Evolutionary conservation across 306 rosid genomes (phyloP), one percentile per base, ranked within the genome.

Genomic region (Cicer bijugum): DNA sequence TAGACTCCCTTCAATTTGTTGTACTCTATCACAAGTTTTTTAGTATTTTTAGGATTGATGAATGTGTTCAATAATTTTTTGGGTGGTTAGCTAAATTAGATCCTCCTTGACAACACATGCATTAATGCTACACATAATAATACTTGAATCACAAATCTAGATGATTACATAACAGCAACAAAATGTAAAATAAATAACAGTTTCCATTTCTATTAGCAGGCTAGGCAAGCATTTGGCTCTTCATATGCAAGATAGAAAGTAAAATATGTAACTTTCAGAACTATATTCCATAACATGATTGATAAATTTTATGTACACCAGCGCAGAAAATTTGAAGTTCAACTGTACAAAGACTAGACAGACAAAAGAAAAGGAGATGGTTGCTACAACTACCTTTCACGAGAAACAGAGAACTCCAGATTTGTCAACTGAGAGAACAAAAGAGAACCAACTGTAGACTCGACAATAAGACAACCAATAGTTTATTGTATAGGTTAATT

Each of bases 321-420:
- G 73, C 88, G 74, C 57, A 69, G 64, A 79, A 72, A 37, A 84
- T 73, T 70, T 58, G 57, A 82, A 84, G 75, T 79, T 82, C 80
- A 86, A 83, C 97, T 94, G 83, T 87, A 89, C 96, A 88, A 80
- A 39, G 67, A 84, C 82, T 67, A 77, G 69, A 78, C 12, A 48
- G 75, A 80, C 70, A 77, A 56, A 62, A 52, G 72, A 78, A 56
- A 64, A 59, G 10, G 67, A 80, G 81, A 80, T 74, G 82, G 66
- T 53, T 85, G 79, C 85, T 86, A 84, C 55, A 81, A 82, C 92
- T 91, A 89, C 89, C 98, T 88, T 89, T 77, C 85, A 77, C 86
- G 81, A 78, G 88, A 87, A 82, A 89, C 82, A 82, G 81, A 81
- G 81, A 82, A 86, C 88, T 82, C 89, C 84, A 69, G 82, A 84